These are phyloP conservation scores for Penicillium ochrochloron DNA, from an alignment of 495 filamentous ascomycete genomes.

Conservation along the genomic window DNA sequence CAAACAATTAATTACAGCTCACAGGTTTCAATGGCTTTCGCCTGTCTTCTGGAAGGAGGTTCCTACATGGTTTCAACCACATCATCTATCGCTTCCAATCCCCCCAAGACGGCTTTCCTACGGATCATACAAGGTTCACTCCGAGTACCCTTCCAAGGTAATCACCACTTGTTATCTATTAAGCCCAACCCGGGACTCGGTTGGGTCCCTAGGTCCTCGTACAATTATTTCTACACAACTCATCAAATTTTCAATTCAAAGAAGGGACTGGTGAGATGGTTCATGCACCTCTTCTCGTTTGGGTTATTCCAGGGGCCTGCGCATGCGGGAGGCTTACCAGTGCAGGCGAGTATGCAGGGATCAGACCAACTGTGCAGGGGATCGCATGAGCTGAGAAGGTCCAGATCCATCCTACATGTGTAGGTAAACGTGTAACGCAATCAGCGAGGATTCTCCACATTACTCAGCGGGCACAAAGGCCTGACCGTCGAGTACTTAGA, in stretches of 20 bases:
- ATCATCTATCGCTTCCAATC: too few species aligned
- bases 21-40: neutral
- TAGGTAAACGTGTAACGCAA: neutral
- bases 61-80: too few species aligned
- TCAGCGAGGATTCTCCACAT: neutral
- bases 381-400: conserved; percentile 4
- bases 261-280: neutral
- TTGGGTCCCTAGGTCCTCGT: neutral
- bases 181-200: neutral
- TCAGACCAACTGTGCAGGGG: conserved; percentile 1
- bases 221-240: neutral
- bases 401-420: neutral
- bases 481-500: neutral
- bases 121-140: too few species aligned
- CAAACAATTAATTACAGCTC: neutral
- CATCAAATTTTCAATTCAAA: neutral
- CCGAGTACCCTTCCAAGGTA: too few species aligned
- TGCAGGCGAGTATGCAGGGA: conserved; percentile 6
- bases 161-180: too few species aligned
- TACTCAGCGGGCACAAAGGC: neutral
- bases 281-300: neutral
- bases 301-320: neutral
- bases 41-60: too few species aligned
- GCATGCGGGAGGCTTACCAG: neutral
- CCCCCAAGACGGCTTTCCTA: too few species aligned